Conservation (phyloP, 257 asterid genomes). For the Primulina tabacum region DNA sequence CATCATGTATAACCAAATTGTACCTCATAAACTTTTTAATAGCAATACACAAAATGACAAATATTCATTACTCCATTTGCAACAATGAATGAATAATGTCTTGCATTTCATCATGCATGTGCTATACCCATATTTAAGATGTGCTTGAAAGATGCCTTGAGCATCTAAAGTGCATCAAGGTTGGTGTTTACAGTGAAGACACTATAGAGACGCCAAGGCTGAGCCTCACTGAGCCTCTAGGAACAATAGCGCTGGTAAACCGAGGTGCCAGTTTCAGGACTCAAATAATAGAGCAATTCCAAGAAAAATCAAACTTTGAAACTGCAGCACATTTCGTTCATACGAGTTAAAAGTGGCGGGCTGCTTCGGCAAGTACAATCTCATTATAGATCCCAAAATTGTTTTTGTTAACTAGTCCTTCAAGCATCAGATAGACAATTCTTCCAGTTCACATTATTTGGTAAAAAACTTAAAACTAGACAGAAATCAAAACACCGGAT, state of each 20-base stretch:
- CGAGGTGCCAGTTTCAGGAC: not conserved
- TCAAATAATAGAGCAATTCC: conserved; percentile 14
- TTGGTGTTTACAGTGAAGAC: not conserved
- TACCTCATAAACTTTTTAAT: no score
- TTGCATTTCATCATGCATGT: not conserved
- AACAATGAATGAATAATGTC: not conserved
- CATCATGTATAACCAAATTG: not conserved
- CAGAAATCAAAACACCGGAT: not conserved
- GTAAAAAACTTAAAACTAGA: not conserved
- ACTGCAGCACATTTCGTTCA: not conserved
- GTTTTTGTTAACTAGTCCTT: not conserved
- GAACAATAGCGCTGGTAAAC: not conserved
- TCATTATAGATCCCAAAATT: not conserved
- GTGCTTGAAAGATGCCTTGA: not conserved
- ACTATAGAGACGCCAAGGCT: not conserved
- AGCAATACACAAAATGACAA: no score
- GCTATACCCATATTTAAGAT: not conserved
- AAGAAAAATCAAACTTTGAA: not conserved
- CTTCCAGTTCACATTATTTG: not conserved
- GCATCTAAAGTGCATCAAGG: not conserved
- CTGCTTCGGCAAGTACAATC: not conserved
- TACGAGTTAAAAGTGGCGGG: not conserved
- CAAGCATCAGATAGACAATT: not conserved
- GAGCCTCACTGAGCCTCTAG: not conserved
- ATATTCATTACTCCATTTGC: not conserved